Conservation (phyloP, 2,329 filamentous ascomycete species). For the Colletotrichum truncatum region DNA sequence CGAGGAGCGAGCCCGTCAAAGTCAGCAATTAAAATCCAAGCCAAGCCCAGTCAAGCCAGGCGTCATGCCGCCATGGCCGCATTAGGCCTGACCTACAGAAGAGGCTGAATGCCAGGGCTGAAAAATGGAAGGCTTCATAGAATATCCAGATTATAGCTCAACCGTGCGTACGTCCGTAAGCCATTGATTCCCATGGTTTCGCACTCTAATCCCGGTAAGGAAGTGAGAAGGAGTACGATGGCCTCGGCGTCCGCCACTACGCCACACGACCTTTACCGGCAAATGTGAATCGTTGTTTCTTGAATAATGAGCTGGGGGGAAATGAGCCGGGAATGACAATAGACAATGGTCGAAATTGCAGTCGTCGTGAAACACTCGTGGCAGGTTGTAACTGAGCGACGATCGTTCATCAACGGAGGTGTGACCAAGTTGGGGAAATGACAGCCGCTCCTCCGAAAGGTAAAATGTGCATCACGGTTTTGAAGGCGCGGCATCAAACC, state of each 20-base stretch:
- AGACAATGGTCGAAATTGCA: slow-evolving; percentile 11
- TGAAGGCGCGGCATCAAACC: not conserved
- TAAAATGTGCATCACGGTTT: slow-evolving; percentile 11
- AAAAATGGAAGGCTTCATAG: not conserved
- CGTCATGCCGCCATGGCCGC: not conserved
- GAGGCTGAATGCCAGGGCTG: slow-evolving; percentile 1
- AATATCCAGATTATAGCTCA: not conserved
- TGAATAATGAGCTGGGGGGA: not conserved
- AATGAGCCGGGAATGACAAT: too few species aligned
- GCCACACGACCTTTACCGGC: not conserved
- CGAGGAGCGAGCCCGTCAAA: not conserved
- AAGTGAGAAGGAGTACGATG: not conserved
- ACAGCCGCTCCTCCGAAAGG: slow-evolving; percentile 21
- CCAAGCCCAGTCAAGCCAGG: not conserved
- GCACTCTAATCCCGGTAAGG: not conserved
- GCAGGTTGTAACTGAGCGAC: not conserved
- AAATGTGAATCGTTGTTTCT: slow-evolving; percentile 1
- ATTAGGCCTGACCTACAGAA: not conserved
- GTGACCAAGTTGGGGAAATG: slow-evolving; percentile 19
- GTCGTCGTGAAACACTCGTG: slow-evolving; percentile 20
- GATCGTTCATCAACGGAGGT: slow-evolving; percentile 21
- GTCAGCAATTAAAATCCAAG: not conserved
- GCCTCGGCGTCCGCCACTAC: not conserved
- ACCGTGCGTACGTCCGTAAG: slow-evolving; percentile 3
- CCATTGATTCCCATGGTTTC: not conserved